Base-by-base conservation (phyloP, 2,329 filamentous ascomycete species). In the Claviceps purpurea region DNA sequence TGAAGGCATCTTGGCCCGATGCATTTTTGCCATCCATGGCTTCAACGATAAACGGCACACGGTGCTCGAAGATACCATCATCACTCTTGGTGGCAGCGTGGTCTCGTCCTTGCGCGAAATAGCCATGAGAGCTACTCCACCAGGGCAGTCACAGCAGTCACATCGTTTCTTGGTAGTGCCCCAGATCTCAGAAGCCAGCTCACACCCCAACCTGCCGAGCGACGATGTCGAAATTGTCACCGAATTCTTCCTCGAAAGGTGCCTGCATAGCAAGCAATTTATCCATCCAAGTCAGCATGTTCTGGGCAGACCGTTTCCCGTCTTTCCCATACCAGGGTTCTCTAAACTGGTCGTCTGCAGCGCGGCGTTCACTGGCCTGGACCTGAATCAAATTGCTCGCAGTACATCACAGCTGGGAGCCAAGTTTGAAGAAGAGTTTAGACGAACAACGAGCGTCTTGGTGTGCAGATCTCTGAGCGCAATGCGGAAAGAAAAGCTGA, bases 171-270 rank as follows among this genome's bases (percentile, higher is more conserved):
- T 81, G 37, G 68, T 81, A 44, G 76, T 82, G 1, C 77, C 78
- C 2, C 78, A 81, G 54, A 62, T 60, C 7, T 74, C 75, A 0
- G 68, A 69, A 14, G 68, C 74, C 1, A 67, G 71, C 1, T 68
- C 69, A 0, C 73, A 75, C 46, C 76, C 68, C 8, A 59, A 58
- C 8, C 53, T 63, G 8, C 60, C 61, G 4, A 64, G 70, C 47
- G 70, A 68, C 20, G 56, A 65, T 30, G 62, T 78, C 7, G 64
- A 73, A 49, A 64, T 77, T 44, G 82, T 95, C 37, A 97, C 89
- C 11, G 89, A 95, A 63, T 94, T 93, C 75, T 98, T 91, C 78
- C 76, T 98, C 50, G 93, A 98, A 68, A 81, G 82, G 47, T 97
- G 91, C 64, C 72, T 98, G 41, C 82, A 90, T 63, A 79, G 80